These are phyloP conservation scores for Naganishia vishniacii DNA, from an alignment of 768 basidiomycete genomes.

Conservation along the genomic window DNA sequence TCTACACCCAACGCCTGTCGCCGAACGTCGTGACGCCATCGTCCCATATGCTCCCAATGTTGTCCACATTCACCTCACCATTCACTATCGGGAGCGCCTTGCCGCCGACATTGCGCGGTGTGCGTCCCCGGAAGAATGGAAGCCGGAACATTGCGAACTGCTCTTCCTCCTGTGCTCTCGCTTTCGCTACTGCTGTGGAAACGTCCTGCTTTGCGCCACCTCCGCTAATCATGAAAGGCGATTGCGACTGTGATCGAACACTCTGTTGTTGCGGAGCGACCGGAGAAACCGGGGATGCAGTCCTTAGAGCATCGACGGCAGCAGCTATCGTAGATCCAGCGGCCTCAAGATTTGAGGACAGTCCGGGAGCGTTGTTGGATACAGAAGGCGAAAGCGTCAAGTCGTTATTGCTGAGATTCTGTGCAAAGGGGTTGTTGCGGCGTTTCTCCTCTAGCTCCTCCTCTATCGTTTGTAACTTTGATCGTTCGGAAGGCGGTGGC, in stretches of 20 bases:
- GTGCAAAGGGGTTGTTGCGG: slow-evolving; percentile 5
- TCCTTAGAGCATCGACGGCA: slow-evolving; percentile 4
- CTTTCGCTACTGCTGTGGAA: background rate
- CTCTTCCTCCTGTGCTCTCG: slow-evolving; percentile 10
- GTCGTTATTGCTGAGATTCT: slow-evolving; percentile 15
- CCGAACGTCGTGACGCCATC: slow-evolving; percentile 13
- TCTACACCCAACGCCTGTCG: slow-evolving; percentile 4
- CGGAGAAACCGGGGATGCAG: background rate
- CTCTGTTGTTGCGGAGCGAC: slow-evolving; percentile 14
- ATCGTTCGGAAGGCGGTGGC: slow-evolving; percentile 48
- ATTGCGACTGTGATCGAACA: slow-evolving; percentile 6
- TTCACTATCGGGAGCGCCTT: slow-evolving; percentile 18
- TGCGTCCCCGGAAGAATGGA: slow-evolving; percentile 22
- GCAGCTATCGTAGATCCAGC: background rate
- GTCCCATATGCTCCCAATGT: slow-evolving; percentile 23
- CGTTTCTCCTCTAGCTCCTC: slow-evolving; percentile 43
- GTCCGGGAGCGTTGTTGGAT: background rate
- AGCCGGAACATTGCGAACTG: slow-evolving; percentile 27
- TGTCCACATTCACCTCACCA: slow-evolving; percentile 24
- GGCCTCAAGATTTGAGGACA: background rate
- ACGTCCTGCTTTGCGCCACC: background rate
- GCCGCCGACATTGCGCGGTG: slow-evolving; percentile 14
- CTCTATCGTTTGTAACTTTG: slow-evolving; percentile 45
- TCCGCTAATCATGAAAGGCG: slow-evolving; percentile 17
- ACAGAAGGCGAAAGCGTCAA: background rate